Evolutionary conservation across 2,329 filamentous ascomycete genomes (phyloP).

Genomic region (Fusarium sp.): DNA sequence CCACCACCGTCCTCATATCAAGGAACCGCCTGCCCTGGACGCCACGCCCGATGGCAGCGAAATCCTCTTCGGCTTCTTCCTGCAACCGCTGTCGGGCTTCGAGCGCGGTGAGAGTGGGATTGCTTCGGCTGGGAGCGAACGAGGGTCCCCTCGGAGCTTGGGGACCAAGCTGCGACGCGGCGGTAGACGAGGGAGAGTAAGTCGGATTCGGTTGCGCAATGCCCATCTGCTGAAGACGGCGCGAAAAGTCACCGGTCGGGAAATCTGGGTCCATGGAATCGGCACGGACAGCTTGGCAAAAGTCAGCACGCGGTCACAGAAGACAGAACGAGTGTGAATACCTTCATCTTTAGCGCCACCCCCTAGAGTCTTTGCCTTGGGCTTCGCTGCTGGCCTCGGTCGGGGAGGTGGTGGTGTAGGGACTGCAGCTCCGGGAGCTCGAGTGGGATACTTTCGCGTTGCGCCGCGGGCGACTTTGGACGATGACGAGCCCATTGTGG

Average conservation of each 20-base stretch:
- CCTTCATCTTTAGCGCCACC: constrained; percentile 42
- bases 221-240: constrained; percentile 69
- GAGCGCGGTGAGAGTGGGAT: constrained; percentile 65
- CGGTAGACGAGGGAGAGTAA: constrained; percentile 67
- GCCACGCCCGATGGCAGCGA: constrained; percentile 57
- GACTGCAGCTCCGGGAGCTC: constrained; percentile 50
- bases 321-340: not conserved
- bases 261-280: constrained; percentile 61
- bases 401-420: constrained; percentile 35
- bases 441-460: constrained; percentile 62
- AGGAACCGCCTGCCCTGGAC: constrained; percentile 61
- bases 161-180: constrained; percentile 42
- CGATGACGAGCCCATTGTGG: constrained; percentile 61
- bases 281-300: constrained; percentile 55
- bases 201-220: constrained; percentile 69
- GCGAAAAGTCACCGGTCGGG: constrained; percentile 62
- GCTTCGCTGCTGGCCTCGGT: constrained; percentile 32
- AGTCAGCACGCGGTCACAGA: constrained; percentile 24
- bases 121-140: constrained; percentile 54
- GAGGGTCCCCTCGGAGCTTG: constrained; percentile 44
- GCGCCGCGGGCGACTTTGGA: constrained; percentile 62
- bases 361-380: constrained; percentile 16
- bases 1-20: constrained; percentile 63
- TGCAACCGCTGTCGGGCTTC: constrained; percentile 64
- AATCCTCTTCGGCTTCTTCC: constrained; percentile 61